A percentile compares a stretch with the other conserved stretches of the same genome.
These are phyloP conservation scores for Talaromyces sp. DNA, from an alignment of 2,329 filamentous ascomycete species.

Conservation along the genomic window DNA sequence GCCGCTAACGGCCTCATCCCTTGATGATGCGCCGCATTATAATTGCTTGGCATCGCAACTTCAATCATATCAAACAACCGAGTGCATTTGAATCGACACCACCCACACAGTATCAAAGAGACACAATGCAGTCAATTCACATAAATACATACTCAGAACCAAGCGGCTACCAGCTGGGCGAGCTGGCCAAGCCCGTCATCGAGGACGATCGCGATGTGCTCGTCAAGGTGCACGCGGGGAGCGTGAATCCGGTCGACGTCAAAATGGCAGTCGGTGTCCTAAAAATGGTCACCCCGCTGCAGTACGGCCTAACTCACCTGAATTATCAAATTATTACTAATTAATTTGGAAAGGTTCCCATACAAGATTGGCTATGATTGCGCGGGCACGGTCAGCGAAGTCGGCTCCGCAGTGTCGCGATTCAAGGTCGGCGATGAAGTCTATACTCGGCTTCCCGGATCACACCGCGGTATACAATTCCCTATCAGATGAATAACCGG, in stretches of 20 bases:
- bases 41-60: too few relatives aligned
- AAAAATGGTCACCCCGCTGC: constrained; percentile 25
- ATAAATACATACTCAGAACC: constrained; percentile 15
- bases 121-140: constrained; percentile 17
- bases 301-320: constrained; percentile 17
- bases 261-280: constrained; percentile 34
- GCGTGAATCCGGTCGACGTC: constrained; percentile 44
- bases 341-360: constrained; percentile 29
- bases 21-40: too few relatives aligned
- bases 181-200: constrained; percentile 14
- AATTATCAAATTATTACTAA: not conserved
- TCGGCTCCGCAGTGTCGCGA: constrained; percentile 28
- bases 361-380: constrained; percentile 41
- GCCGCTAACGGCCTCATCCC: too few relatives aligned
- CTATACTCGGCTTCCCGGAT: constrained; percentile 28
- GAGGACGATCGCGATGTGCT: constrained; percentile 17
- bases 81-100: not conserved
- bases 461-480: constrained; percentile 13
- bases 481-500: not conserved
- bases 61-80: too few relatives aligned
- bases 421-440: constrained; percentile 38
- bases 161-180: constrained; percentile 17
- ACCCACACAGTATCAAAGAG: not conserved
- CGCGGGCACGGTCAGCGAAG: constrained; percentile 32
- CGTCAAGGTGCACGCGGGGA: constrained; percentile 36